Evolutionary conservation across 2,329 filamentous ascomycete genomes (phyloP), one percentile per base, ranked within the genome.

Genomic region (Mycogone perniciosa): DNA sequence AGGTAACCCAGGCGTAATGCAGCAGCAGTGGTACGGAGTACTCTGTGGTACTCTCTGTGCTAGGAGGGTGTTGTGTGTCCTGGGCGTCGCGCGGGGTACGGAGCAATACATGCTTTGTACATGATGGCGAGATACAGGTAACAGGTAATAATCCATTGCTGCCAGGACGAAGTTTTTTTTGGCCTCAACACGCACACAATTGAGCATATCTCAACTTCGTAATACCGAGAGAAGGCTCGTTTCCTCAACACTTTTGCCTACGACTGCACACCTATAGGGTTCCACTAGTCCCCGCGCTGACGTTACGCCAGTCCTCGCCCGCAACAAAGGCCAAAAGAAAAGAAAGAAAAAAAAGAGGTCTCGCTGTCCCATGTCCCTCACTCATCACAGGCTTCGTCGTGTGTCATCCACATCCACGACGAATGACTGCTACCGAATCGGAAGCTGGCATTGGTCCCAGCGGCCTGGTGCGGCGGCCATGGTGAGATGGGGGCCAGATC

Each of bases 391-490:
- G n/a, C 13, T 7, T 26, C 26, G 6, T 6, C 40, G 31, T 40
- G 31, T 41, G n/a, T 46, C 31, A 42, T 27, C 37, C 7, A 20
- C 10, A 31, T 31, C 26, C 11, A 31, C 31, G 29, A 43, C n/a
- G 20, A 43, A 31, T 43, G 42, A 35, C 46, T 31, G 29, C 46
- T 39, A 45, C 39, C 20, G 40, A 39, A 39, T 48, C 38, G 45
- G 45, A 40, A 44, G 37, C 34, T 13, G 50, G 34, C 33, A 35
- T 33, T 48, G 39, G 39, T 48, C 39, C 50, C 50, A 48, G 50
- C 29, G 44, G 31, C 45, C 33, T 48, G 50, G 33, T 41, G 39
- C 29, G 30, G 39, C 29, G 30, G 30, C 45, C 33, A 26, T 37
- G 45, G 43, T 30, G 44, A 27, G 34, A 44, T 31, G 30, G 44